Evolutionary conservation across 768 basidiomycete genomes (phyloP).

Genomic region (Guyanaporus albipodus): DNA sequence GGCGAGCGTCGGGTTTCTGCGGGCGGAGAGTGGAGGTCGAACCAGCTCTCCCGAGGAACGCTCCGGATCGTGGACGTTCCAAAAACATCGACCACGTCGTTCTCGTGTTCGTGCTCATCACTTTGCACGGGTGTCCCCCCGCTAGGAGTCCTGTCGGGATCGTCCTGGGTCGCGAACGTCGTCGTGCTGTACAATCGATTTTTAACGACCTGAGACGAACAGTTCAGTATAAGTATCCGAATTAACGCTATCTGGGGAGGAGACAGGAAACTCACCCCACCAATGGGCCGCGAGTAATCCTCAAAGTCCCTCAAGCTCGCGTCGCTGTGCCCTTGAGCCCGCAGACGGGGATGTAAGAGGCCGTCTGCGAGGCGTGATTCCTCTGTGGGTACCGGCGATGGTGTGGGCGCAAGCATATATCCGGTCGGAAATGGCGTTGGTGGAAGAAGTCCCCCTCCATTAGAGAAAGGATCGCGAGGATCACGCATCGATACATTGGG

Average conservation of each 20-base stretch:
- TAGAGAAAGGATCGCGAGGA: neutral
- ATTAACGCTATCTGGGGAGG: neutral
- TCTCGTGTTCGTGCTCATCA: neutral
- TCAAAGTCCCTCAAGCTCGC: conserved; percentile 31
- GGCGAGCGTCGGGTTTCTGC: neutral
- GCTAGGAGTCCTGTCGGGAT: conserved; percentile 9
- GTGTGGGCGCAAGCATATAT: conserved; percentile 1
- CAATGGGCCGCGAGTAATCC: conserved; percentile 32
- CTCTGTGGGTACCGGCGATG: conserved; percentile 28
- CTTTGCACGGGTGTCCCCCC: conserved; percentile 7
- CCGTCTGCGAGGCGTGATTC: conserved; percentile 25
- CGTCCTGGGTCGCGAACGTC: conserved; percentile 31
- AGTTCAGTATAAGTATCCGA: neutral
- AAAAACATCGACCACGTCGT: conserved; percentile 8
- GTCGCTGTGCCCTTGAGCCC: conserved; percentile 20
- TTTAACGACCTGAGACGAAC: conserved; percentile 23
- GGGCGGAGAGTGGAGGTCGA: neutral
- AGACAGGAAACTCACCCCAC: conserved; percentile 25
- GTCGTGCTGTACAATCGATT: conserved; percentile 31
- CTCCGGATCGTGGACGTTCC: neutral
- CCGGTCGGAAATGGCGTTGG: conserved; percentile 1
- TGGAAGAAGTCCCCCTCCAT: neutral
- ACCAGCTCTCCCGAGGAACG: conserved; percentile 9
- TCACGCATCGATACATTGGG: neutral
- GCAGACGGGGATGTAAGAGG: conserved; percentile 30